Evolutionary conservation across 345 rosid genomes (phyloP).

Genomic region (Gossypium turneri): DNA sequence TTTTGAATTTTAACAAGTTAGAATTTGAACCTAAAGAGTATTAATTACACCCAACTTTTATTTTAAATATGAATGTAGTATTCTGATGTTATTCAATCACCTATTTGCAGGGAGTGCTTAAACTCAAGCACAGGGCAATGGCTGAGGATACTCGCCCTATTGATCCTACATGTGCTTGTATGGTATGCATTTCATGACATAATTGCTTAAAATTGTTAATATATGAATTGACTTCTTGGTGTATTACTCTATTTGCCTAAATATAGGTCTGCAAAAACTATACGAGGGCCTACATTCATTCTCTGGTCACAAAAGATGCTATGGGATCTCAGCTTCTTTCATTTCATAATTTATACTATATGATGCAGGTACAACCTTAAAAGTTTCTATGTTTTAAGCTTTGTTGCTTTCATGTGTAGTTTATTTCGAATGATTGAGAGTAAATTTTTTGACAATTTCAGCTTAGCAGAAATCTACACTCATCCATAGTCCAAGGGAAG

Average conservation of each 20-base stretch:
- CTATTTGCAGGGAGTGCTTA: conserved; percentile 58
- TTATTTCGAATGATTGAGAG: conserved; percentile 1
- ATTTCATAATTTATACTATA: conserved; percentile 67
- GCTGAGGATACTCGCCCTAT: conserved; percentile 59
- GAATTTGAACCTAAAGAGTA: background rate
- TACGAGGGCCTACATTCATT: conserved; percentile 70
- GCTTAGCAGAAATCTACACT: conserved; percentile 72
- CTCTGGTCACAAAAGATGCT: conserved; percentile 68
- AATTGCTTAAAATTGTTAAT: conserved; percentile 4
- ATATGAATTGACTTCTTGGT: background rate
- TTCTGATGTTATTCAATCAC: background rate
- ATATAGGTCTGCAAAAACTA: conserved; percentile 73
- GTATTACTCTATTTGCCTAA: conserved; percentile 9
- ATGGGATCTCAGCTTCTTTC: conserved; percentile 88
- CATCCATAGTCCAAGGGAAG: conserved; percentile 47
- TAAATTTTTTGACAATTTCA: conserved; percentile 26
- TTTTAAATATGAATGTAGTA: background rate
- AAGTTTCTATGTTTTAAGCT: conserved; percentile 8
- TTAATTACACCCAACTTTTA: background rate
- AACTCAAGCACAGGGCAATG: conserved; percentile 65
- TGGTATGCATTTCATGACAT: conserved; percentile 37
- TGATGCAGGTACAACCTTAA: conserved; percentile 22
- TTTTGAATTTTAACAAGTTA: conserved; percentile 8
- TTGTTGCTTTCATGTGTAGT: conserved; percentile 6
- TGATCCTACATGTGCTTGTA: conserved; percentile 66